Percentiles rank a stretch among this genome's conserved stretches.
phyloP scores from a whole-genome alignment of 2,329 filamentous ascomycete species.

The Diaporthe amygdali region DNA sequence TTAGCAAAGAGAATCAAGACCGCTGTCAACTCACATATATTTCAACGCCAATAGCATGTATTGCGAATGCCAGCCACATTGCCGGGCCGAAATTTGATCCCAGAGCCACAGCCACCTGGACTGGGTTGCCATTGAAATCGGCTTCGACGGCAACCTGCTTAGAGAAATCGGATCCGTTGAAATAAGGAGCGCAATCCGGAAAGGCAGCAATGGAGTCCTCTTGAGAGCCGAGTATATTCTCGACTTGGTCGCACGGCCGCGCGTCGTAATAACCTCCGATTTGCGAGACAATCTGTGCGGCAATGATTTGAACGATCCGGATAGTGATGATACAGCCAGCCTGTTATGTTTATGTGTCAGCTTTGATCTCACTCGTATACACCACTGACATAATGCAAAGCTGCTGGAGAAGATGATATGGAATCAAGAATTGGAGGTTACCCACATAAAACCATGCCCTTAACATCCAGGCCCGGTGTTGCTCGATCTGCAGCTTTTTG shows the following conservation, averaged over 20 bases:
- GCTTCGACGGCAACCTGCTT: constrained; percentile 37
- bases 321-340: constrained; percentile 56
- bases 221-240: constrained; percentile 40
- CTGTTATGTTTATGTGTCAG: constrained; percentile 31
- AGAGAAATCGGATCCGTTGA: constrained; percentile 33
- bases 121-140: constrained; percentile 37
- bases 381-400: no score
- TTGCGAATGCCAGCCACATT: constrained; percentile 54
- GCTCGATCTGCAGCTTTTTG: constrained; percentile 64
- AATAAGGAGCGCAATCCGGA: constrained; percentile 49
- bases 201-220: constrained; percentile 41
- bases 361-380: no score
- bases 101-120: constrained; percentile 46
- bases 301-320: constrained; percentile 52
- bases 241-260: constrained; percentile 54
- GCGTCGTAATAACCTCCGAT: constrained; percentile 32
- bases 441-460: constrained; percentile 54
- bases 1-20: background rate
- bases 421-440: background rate
- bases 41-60: constrained; percentile 57
- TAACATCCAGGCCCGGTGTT: constrained; percentile 69
- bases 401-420: no score
- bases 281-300: constrained; percentile 44
- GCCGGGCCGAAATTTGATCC: constrained; percentile 55
- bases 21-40: constrained; percentile 44